phyloP scores from a whole-genome alignment of 2,329 filamentous ascomycete genomes.

The Apiospora aurea region DNA sequence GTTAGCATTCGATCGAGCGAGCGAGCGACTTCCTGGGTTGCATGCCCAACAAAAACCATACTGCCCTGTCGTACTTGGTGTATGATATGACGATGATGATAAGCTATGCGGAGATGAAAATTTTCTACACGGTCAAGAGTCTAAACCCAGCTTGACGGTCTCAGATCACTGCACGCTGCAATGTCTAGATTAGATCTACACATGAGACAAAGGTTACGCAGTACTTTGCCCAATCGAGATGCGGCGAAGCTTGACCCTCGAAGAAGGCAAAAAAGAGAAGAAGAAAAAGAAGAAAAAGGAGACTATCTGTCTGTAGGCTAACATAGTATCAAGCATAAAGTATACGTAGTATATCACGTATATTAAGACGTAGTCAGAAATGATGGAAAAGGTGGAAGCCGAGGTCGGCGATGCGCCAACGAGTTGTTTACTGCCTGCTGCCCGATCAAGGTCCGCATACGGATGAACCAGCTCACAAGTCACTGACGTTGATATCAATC shows the following conservation, averaged over 20 bases:
- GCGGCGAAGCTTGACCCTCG: conserved; percentile 13
- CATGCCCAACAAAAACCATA: neutral
- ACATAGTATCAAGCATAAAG: too few relatives aligned
- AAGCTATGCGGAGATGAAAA: neutral
- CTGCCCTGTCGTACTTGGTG: neutral
- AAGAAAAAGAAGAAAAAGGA: too few relatives aligned
- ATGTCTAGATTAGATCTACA: conserved; percentile 6
- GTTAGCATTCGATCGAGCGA: neutral
- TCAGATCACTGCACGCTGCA: neutral
- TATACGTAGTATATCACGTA: too few relatives aligned
- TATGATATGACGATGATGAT: conserved; percentile 18
- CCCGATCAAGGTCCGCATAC: neutral
- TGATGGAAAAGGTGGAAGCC: neutral
- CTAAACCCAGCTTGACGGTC: conserved; percentile 5
- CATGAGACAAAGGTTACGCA: conserved; percentile 2
- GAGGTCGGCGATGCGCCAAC: conserved; percentile 15
- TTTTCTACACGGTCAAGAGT: neutral
- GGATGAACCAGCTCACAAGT: neutral
- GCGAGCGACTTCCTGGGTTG: neutral
- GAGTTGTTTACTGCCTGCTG: neutral
- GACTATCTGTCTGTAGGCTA: too few relatives aligned
- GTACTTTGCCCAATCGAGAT: conserved; percentile 9
- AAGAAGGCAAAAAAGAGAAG: too few relatives aligned
- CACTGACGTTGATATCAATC: neutral
- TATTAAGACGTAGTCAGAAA: neutral